Percentiles rank a stretch among this genome's conserved stretches.
These are phyloP conservation scores for Mortierella sp. DNA, from an alignment of 371 early-diverging fungal species.

Conservation along the genomic window DNA sequence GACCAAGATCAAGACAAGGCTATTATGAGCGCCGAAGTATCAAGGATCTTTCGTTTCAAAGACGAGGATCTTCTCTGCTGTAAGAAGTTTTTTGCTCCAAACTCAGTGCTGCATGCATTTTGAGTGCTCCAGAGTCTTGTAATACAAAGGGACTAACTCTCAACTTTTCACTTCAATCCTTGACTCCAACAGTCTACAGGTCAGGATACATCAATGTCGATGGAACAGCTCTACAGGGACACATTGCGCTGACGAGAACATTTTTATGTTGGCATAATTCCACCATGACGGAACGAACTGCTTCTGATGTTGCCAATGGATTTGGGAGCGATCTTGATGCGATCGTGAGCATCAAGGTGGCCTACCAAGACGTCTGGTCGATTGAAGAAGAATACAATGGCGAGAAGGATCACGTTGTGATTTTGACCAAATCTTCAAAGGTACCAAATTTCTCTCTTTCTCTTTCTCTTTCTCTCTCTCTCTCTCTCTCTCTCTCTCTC, in stretches of 20 bases:
- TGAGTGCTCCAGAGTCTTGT: neutral
- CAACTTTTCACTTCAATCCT: neutral
- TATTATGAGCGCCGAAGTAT: conserved; percentile 42
- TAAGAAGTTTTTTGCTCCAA: conserved; percentile 5
- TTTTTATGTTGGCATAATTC: conserved; percentile 54
- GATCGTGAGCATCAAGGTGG: conserved; percentile 22
- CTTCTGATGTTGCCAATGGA: conserved; percentile 9
- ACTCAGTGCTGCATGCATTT: neutral
- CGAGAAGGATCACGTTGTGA: conserved; percentile 25
- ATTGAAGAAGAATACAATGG: conserved; percentile 37
- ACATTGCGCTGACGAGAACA: conserved; percentile 39
- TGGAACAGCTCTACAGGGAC: conserved; percentile 24
- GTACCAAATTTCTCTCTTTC: conserved; percentile 1
- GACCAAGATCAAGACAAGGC: conserved; percentile 48
- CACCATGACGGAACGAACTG: conserved; percentile 31
- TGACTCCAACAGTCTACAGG: conserved; percentile 27
- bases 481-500: no score
- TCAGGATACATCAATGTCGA: conserved; percentile 36
- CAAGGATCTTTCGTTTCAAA: conserved; percentile 33
- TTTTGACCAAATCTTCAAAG: conserved; percentile 28
- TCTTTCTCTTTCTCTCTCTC: neutral
- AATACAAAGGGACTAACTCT: neutral
- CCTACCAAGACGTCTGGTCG: conserved; percentile 31
- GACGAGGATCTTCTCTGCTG: conserved; percentile 47
- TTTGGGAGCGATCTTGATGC: conserved; percentile 5